Conservation (phyloP, 371 early-diverging fungal species). For the Capillidium rhysosporum region DNA sequence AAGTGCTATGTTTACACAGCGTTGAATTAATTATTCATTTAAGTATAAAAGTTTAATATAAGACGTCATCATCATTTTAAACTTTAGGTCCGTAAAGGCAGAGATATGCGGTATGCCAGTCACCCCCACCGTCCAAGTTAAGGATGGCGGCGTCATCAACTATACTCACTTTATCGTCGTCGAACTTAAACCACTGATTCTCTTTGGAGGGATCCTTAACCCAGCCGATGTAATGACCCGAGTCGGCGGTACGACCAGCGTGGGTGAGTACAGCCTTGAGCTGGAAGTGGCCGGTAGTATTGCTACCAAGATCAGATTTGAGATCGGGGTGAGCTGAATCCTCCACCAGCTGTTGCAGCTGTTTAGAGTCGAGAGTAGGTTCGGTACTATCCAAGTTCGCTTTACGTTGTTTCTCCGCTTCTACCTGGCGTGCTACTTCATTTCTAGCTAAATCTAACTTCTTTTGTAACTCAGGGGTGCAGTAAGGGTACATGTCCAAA, state of each 20-base stretch:
- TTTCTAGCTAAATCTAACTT: slow-evolving; percentile 54
- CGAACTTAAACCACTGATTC: slow-evolving; percentile 81
- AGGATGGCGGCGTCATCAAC: slow-evolving; percentile 69
- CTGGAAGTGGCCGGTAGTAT: slow-evolving; percentile 61
- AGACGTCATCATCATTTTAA: too few species aligned
- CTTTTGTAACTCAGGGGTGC: slow-evolving; percentile 62
- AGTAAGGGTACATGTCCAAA: slow-evolving; percentile 66
- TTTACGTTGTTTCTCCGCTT: slow-evolving; percentile 18
- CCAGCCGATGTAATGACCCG: slow-evolving; percentile 87
- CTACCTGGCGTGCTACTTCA: slow-evolving; percentile 51
- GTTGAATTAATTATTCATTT: too few species aligned
- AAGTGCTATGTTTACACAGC: too few species aligned
- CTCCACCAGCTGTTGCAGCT: slow-evolving; percentile 14
- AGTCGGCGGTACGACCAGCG: slow-evolving; percentile 64
- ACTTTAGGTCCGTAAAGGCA: slow-evolving; percentile 39
- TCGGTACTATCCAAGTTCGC: slow-evolving; percentile 13
- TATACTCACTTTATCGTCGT: slow-evolving; percentile 84
- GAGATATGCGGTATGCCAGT: slow-evolving; percentile 73
- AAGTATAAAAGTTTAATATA: too few species aligned
- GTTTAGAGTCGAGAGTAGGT: slow-evolving; percentile 13
- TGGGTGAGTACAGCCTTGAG: slow-evolving; percentile 70
- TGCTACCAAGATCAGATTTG: slow-evolving; percentile 54
- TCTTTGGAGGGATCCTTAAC: slow-evolving; percentile 32
- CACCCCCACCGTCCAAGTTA: slow-evolving; percentile 77
- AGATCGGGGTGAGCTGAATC: slow-evolving; percentile 36